These are phyloP conservation scores for Hymenoscyphus fraxineus DNA, from an alignment of 2,329 filamentous ascomycete species.

Conservation along the genomic window DNA sequence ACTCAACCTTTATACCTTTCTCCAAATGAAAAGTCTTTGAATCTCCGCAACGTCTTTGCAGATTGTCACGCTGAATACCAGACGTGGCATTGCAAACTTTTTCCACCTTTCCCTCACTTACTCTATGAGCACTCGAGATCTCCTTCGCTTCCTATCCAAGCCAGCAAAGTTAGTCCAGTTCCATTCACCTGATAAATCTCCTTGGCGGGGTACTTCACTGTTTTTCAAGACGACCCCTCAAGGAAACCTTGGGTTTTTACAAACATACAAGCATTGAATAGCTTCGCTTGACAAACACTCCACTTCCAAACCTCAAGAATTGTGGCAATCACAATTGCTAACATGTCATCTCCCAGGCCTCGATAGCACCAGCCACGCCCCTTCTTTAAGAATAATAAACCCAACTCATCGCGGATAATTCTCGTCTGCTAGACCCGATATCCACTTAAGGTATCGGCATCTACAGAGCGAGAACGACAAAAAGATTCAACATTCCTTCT, in stretches of 20 bases:
- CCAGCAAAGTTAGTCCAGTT: conserved; percentile 75
- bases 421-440: conserved; percentile 84
- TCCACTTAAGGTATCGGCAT: conserved; percentile 78
- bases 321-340: not conserved
- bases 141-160: conserved; percentile 90
- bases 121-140: conserved; percentile 89
- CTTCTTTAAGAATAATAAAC: conserved; percentile 31
- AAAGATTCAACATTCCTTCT: conserved; percentile 81
- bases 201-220: not conserved
- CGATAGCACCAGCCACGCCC: conserved; percentile 56
- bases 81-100: conserved; percentile 20
- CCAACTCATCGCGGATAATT: conserved; percentile 50
- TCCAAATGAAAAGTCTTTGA: conserved; percentile 12
- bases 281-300: not conserved
- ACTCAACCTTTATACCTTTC: not conserved
- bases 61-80: conserved; percentile 23
- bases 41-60: conserved; percentile 13
- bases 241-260: not conserved
- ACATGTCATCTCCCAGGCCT: conserved; percentile 41
- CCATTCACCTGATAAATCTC: not conserved
- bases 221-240: not conserved
- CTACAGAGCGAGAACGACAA: conserved; percentile 60
- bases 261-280: not conserved
- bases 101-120: conserved; percentile 28
- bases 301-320: not conserved